Conservation (phyloP, 371 early-diverging fungal genomes). For the Blakeslea trispora region DNA sequence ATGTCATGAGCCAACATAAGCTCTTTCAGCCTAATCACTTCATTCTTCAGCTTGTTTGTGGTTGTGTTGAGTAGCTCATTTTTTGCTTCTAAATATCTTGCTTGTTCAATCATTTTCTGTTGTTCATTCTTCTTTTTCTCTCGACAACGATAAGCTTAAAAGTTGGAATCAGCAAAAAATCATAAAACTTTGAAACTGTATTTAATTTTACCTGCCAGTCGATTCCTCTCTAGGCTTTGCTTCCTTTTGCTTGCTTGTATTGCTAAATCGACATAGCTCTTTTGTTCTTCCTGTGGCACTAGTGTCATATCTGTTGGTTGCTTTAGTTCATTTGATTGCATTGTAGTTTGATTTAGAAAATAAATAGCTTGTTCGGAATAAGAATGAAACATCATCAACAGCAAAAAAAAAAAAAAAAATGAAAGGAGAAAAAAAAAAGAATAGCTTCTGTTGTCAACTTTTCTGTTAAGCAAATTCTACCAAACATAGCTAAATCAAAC, state of each 20-base stretch:
- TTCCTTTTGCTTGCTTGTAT: constrained; percentile 6
- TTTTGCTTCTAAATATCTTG: constrained; percentile 1
- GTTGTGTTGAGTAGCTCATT: constrained; percentile 5
- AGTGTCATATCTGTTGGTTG: not conserved
- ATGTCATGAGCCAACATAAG: constrained; percentile 18
- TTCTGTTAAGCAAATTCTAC: too few species aligned
- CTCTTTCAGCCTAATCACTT: constrained; percentile 11
- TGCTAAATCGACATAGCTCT: not conserved
- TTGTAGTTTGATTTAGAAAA: too few species aligned
- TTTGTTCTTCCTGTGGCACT: not conserved
- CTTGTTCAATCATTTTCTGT: constrained; percentile 15
- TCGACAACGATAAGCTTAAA: constrained; percentile 9
- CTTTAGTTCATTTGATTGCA: too few species aligned
- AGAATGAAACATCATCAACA: too few species aligned
- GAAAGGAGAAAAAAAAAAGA: too few species aligned
- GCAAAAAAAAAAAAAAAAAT: too few species aligned
- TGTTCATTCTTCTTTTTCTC: constrained; percentile 19
- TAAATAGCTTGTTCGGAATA: too few species aligned
- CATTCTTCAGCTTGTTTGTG: constrained; percentile 2
- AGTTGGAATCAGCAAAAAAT: not conserved
- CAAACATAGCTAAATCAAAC: too few species aligned
- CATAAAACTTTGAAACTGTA: not conserved
- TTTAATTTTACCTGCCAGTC: constrained; percentile 12
- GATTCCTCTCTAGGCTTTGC: constrained; percentile 12
- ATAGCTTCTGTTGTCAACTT: too few species aligned